These are phyloP conservation scores for Rosellinia necatrix DNA, from an alignment of 2,329 filamentous ascomycete genomes.

Conservation along the genomic window DNA sequence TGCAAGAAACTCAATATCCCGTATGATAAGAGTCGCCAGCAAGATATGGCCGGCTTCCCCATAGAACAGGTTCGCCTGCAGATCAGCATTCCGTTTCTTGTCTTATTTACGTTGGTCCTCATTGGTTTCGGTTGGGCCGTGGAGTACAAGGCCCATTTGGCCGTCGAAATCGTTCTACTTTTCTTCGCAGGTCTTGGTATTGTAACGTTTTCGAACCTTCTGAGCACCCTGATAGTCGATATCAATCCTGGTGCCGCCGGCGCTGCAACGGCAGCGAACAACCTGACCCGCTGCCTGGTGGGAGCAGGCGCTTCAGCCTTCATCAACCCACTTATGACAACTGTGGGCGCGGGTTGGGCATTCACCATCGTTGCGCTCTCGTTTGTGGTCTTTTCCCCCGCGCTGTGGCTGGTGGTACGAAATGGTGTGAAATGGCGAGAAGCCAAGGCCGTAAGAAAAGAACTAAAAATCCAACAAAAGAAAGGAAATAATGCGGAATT, in stretches of 20 bases:
- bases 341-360: slow-evolving; percentile 49
- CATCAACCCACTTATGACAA: slow-evolving; percentile 48
- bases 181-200: slow-evolving; percentile 43
- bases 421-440: slow-evolving; percentile 38
- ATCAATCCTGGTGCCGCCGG: slow-evolving; percentile 48
- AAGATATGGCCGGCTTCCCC: slow-evolving; percentile 42
- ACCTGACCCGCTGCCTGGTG: slow-evolving; percentile 50
- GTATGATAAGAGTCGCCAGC: slow-evolving; percentile 51
- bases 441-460: slow-evolving; percentile 16
- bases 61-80: slow-evolving; percentile 44
- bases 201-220: slow-evolving; percentile 49
- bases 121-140: slow-evolving; percentile 46
- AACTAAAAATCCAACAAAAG: slow-evolving; percentile 14
- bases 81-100: slow-evolving; percentile 47
- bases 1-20: slow-evolving; percentile 54
- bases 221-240: slow-evolving; percentile 51
- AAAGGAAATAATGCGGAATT: background rate
- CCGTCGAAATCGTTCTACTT: slow-evolving; percentile 43
- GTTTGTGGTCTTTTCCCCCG: slow-evolving; percentile 39
- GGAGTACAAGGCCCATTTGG: slow-evolving; percentile 39
- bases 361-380: slow-evolving; percentile 45
- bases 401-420: slow-evolving; percentile 41
- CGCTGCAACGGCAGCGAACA: slow-evolving; percentile 51
- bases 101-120: slow-evolving; percentile 47
- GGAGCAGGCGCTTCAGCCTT: slow-evolving; percentile 49